Evolutionary conservation across 805 yeast genomes (phyloP).

Genomic region (Tetrapisispora namnaoensis): DNA sequence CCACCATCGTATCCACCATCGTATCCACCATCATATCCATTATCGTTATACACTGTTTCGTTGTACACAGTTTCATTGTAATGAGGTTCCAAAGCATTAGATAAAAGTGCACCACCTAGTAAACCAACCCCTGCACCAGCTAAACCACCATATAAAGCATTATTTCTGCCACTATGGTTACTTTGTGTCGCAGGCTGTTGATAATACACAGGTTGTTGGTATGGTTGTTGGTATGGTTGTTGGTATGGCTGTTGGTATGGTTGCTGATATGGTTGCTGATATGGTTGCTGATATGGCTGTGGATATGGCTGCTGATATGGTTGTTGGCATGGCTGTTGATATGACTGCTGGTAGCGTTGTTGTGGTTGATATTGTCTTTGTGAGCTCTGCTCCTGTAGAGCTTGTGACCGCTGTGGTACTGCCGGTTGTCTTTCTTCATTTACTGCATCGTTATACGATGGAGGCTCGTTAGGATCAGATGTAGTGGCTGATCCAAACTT

Average conservation of each 20-base stretch:
- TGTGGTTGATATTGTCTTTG: conserved; percentile 12
- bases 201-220: conserved; percentile 10
- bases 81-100: conserved; percentile 26
- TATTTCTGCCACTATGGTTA: conserved; percentile 5
- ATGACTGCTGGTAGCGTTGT: conserved; percentile 16
- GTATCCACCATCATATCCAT: conserved; percentile 21
- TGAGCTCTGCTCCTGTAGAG: conserved; percentile 13
- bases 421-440: too few relatives aligned
- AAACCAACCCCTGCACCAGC: conserved; percentile 50
- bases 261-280: conserved; percentile 15
- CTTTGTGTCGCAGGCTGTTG: conserved; percentile 19
- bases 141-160: conserved; percentile 29
- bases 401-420: conserved; percentile 34
- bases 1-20: conserved; percentile 19
- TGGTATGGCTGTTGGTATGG: conserved; percentile 9
- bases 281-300: conserved; percentile 14
- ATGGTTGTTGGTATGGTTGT: conserved; percentile 17
- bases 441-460: conserved; percentile 9
- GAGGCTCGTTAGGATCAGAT: conserved; percentile 4
- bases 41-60: conserved; percentile 17
- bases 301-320: conserved; percentile 14
- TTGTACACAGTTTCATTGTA: conserved; percentile 9
- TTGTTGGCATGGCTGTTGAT: conserved; percentile 4
- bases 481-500: neutral
- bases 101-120: conserved; percentile 49